phyloP scores from a whole-genome alignment of 495 filamentous ascomycete species.

The Talaromyces thailandensis region DNA sequence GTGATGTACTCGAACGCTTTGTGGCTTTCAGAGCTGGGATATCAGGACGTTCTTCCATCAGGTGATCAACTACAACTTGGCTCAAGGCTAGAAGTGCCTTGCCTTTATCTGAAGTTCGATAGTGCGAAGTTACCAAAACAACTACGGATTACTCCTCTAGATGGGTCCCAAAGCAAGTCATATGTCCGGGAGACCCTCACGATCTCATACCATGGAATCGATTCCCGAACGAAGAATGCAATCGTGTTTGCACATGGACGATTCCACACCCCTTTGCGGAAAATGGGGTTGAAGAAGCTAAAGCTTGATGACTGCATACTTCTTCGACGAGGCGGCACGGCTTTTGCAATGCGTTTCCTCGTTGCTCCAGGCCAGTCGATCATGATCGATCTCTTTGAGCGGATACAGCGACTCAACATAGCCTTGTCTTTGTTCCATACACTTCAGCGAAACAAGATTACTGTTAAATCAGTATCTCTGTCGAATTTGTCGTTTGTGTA shows the following conservation, averaged over 20 bases:
- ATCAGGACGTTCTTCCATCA: slow-evolving; percentile 23
- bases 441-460: slow-evolving; percentile 27
- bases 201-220: slow-evolving; percentile 33
- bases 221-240: slow-evolving; percentile 20
- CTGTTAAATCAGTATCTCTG: slow-evolving; percentile 23
- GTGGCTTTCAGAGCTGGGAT: slow-evolving; percentile 25
- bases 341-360: slow-evolving; percentile 33
- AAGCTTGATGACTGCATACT: slow-evolving; percentile 23
- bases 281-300: slow-evolving; percentile 17
- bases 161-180: slow-evolving; percentile 17
- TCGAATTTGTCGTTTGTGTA: slow-evolving; percentile 30
- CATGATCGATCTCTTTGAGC: slow-evolving; percentile 27
- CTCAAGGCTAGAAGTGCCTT: slow-evolving; percentile 23
- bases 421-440: slow-evolving; percentile 30
- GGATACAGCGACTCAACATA: slow-evolving; percentile 32
- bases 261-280: slow-evolving; percentile 17
- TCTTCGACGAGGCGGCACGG: slow-evolving; percentile 23
- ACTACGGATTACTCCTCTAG: slow-evolving; percentile 22
- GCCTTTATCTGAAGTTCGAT: slow-evolving; percentile 28
- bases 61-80: slow-evolving; percentile 25
- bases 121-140: slow-evolving; percentile 19
- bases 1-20: slow-evolving; percentile 33
- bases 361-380: slow-evolving; percentile 27
- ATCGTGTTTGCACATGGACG: slow-evolving; percentile 34
- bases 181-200: slow-evolving; percentile 28